Evolutionary conservation across 1,139 yeast species (phyloP).

Genomic region (Candida labiduridarum): DNA sequence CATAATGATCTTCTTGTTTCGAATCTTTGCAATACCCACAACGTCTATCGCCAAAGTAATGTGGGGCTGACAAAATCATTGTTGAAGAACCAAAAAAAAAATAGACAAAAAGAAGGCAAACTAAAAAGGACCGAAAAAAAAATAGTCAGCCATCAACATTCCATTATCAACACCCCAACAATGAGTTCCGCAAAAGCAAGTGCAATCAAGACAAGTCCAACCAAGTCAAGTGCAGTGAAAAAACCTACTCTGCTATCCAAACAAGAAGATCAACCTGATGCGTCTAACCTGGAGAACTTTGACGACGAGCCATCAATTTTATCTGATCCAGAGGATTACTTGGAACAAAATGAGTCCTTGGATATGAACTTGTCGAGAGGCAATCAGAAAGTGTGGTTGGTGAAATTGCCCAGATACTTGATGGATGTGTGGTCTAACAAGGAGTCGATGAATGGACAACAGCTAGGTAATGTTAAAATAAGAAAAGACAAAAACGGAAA

Average conservation of each 20-base stretch:
- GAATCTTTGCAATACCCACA: constrained; percentile 70
- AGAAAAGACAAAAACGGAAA: constrained; percentile 46
- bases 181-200: neutral
- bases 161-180: neutral
- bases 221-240: constrained; percentile 22
- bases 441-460: constrained; percentile 65
- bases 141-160: neutral
- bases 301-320: constrained; percentile 37
- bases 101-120: neutral
- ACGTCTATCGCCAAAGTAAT: constrained; percentile 24
- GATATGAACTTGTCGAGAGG: constrained; percentile 60
- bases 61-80: constrained; percentile 19
- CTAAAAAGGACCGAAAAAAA: no score
- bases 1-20: constrained; percentile 39
- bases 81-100: neutral
- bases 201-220: constrained; percentile 6
- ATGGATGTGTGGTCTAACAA: constrained; percentile 80
- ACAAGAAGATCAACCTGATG: constrained; percentile 11
- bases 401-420: constrained; percentile 83
- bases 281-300: constrained; percentile 16
- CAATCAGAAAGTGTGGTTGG: constrained; percentile 83
- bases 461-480: constrained; percentile 80
- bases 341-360: constrained; percentile 59
- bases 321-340: constrained; percentile 51
- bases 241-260: constrained; percentile 11